These are phyloP conservation scores for Myrica gale DNA, from an alignment of 306 rosid species.

Conservation along the genomic window DNA sequence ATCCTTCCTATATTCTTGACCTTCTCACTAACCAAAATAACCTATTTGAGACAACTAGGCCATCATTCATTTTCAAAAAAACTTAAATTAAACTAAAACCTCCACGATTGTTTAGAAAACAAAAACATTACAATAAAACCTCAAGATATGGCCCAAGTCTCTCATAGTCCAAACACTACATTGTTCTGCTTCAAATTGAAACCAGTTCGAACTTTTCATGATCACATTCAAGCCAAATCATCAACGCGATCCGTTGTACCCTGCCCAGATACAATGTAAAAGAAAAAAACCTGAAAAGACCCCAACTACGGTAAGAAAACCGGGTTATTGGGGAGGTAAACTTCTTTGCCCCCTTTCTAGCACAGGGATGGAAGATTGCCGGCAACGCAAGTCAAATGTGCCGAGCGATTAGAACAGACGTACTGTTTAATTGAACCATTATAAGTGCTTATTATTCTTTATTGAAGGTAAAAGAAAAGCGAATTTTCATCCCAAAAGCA, in stretches of 20 bases:
- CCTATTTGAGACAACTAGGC: neutral
- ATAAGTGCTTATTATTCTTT: neutral
- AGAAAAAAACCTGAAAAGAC: neutral
- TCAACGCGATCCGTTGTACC: neutral
- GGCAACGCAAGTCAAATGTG: too few species aligned
- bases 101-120: too few species aligned
- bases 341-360: too few species aligned
- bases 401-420: neutral
- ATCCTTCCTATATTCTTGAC: neutral
- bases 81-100: conserved; percentile 1
- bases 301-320: too few species aligned
- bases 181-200: neutral
- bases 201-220: neutral
- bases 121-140: too few species aligned
- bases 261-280: neutral
- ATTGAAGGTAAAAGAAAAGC: neutral
- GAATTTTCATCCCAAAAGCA: neutral
- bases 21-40: neutral
- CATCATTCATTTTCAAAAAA: conserved; percentile 6
- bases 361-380: too few species aligned
- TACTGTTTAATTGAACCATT: neutral
- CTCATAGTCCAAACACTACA: neutral
- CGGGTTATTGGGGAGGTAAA: too few species aligned
- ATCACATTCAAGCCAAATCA: neutral
- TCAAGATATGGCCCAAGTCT: neutral